Evolutionary conservation across 768 basidiomycete genomes (phyloP).

Genomic region (Mycena galopus): DNA sequence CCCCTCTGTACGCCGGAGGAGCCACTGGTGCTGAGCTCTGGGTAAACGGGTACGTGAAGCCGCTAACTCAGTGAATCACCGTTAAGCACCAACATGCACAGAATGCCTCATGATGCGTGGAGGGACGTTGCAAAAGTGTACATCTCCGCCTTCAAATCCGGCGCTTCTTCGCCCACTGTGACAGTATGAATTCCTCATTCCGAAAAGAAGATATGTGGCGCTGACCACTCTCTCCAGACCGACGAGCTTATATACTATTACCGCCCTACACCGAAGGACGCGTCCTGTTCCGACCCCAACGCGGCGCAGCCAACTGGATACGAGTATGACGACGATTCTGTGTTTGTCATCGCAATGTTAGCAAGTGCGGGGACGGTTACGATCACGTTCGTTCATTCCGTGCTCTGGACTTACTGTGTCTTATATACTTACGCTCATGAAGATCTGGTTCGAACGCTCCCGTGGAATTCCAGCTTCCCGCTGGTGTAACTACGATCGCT

Average conservation of each 20-base stretch:
- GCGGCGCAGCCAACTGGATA: neutral
- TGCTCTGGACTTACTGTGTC: neutral
- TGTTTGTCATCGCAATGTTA: neutral
- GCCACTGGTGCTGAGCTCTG: neutral
- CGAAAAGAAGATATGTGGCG: neutral
- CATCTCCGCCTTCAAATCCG: neutral
- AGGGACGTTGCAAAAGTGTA: neutral
- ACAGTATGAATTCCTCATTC: neutral
- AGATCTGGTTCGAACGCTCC: neutral
- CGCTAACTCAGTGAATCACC: neutral
- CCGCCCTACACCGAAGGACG: neutral
- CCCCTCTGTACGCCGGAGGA: constrained; percentile 1
- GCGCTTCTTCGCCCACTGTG: neutral
- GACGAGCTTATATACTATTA: constrained; percentile 5
- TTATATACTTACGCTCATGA: neutral
- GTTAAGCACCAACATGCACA: neutral
- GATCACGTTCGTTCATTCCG: neutral
- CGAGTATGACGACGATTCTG: neutral
- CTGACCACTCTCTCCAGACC: neutral
- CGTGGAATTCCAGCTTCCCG: neutral
- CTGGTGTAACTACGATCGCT: neutral
- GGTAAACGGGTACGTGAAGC: neutral
- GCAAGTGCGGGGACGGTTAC: neutral
- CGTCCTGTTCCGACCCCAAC: neutral
- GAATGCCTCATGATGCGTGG: constrained; percentile 4